A percentile compares a stretch with the other conserved stretches of the same genome.
Evolutionary conservation across 768 basidiomycete species (phyloP).

Genomic region (Saitozyma sp.): DNA sequence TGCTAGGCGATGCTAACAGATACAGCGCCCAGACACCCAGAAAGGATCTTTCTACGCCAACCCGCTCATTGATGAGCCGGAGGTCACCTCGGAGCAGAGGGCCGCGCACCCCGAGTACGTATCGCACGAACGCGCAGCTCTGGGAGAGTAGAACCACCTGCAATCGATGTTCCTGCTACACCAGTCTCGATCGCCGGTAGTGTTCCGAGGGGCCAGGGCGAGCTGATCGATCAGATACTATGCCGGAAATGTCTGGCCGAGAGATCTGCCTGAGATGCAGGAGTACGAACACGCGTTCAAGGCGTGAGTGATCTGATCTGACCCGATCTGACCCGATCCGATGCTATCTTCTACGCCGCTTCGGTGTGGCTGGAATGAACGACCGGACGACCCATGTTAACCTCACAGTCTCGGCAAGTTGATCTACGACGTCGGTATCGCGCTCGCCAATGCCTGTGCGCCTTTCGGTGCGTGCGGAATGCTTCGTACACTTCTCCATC

Average conservation of each 20-base stretch:
- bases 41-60: constrained; percentile 95
- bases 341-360: constrained; percentile 11
- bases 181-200: background rate
- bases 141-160: too few species aligned
- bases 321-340: too few species aligned
- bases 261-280: constrained; percentile 55
- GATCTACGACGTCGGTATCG: constrained; percentile 76
- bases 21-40: constrained; percentile 63
- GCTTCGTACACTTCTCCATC: too few species aligned
- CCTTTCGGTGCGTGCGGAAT: constrained; percentile 66
- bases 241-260: constrained; percentile 78
- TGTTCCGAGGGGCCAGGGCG: background rate
- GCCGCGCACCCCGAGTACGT: constrained; percentile 64
- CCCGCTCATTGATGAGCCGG: constrained; percentile 67
- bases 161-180: too few species aligned
- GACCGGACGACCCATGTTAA: background rate
- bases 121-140: too few species aligned
- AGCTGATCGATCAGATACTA: constrained; percentile 60
- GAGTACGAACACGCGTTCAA: constrained; percentile 89
- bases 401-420: constrained; percentile 44
- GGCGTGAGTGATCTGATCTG: constrained; percentile 60
- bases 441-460: constrained; percentile 84
- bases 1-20: too few species aligned
- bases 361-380: background rate
- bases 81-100: constrained; percentile 62